Evolutionary conservation across 257 asterid species (phyloP).

Genomic region (Anisodus acutangulus): DNA sequence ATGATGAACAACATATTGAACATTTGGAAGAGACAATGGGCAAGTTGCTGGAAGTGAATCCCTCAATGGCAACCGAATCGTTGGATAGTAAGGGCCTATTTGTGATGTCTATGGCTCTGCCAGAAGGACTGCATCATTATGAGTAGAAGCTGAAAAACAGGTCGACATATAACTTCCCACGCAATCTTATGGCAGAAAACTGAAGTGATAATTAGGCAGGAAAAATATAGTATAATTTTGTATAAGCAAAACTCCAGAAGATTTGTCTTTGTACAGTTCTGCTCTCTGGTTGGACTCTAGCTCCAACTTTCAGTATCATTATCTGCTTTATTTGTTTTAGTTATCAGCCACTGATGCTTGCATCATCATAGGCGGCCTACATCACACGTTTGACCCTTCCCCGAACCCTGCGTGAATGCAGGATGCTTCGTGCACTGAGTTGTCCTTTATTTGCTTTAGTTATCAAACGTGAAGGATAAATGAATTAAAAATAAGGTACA

Average conservation of each 20-base stretch:
- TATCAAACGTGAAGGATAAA: neutral
- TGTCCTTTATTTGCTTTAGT: neutral
- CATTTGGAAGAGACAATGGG: constrained; percentile 70
- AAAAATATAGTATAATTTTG: neutral
- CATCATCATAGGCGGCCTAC: no score
- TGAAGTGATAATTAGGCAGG: constrained; percentile 14
- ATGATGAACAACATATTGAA: constrained; percentile 52
- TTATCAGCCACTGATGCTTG: neutral
- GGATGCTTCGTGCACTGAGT: no score
- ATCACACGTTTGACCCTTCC: no score
- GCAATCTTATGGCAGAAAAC: neutral
- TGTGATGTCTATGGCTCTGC: constrained; percentile 60
- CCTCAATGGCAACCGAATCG: constrained; percentile 66
- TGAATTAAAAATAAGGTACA: neutral
- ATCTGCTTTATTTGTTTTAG: neutral
- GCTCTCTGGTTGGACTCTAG: neutral
- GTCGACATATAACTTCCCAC: constrained; percentile 30
- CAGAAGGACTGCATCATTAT: constrained; percentile 51
- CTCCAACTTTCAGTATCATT: constrained; percentile 7
- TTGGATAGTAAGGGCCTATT: constrained; percentile 70
- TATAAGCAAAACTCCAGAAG: neutral
- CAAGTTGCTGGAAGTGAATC: constrained; percentile 55
- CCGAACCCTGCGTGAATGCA: no score
- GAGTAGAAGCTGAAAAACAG: constrained; percentile 43
- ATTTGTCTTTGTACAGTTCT: neutral